A percentile compares a stretch with the other conserved stretches of the same genome.
Conservation (phyloP, 768 basidiomycete species). For the Mycena galericulata region DNA sequence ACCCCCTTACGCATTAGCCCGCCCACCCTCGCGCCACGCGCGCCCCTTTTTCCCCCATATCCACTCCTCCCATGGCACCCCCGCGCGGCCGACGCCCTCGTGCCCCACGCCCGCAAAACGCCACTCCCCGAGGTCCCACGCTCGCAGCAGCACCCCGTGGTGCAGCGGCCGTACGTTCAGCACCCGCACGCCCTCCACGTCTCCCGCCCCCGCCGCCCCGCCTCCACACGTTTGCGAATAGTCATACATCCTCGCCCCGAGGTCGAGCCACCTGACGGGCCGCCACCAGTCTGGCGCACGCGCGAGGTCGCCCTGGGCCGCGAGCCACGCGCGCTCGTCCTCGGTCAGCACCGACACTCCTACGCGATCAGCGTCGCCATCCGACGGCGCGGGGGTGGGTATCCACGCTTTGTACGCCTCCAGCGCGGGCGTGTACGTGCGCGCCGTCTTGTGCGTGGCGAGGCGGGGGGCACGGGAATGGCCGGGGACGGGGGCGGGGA, state of each 20-base stretch:
- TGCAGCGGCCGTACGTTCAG: slow-evolving; percentile 12
- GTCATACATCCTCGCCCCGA: slow-evolving; percentile 13
- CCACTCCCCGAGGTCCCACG: slow-evolving; percentile 31
- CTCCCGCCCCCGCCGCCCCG: neutral
- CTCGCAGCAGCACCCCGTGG: slow-evolving; percentile 8
- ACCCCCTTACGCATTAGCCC: too few species aligned
- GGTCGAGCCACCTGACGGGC: slow-evolving; percentile 18
- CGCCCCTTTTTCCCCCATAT: slow-evolving; percentile 18
- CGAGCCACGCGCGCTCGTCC: slow-evolving; percentile 22
- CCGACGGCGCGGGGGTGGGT: neutral
- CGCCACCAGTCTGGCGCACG: slow-evolving; percentile 22
- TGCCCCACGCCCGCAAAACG: slow-evolving; percentile 9
- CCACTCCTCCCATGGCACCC: slow-evolving; percentile 20
- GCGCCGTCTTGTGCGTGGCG: neutral
- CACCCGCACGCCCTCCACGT: neutral
- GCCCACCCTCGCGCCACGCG: slow-evolving; percentile 2
- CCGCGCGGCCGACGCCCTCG: slow-evolving; percentile 10
- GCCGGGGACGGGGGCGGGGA: too few species aligned
- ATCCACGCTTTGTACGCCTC: slow-evolving; percentile 3
- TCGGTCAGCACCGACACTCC: slow-evolving; percentile 4
- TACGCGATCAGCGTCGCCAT: too few species aligned
- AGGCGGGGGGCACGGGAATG: too few species aligned
- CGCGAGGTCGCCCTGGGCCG: slow-evolving; percentile 17
- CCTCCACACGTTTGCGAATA: neutral
- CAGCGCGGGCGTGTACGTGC: neutral